A percentile compares a stretch with the other conserved stretches of the same genome.
phyloP scores from a whole-genome alignment of 1,139 yeast genomes.

The Candida albicans region DNA sequence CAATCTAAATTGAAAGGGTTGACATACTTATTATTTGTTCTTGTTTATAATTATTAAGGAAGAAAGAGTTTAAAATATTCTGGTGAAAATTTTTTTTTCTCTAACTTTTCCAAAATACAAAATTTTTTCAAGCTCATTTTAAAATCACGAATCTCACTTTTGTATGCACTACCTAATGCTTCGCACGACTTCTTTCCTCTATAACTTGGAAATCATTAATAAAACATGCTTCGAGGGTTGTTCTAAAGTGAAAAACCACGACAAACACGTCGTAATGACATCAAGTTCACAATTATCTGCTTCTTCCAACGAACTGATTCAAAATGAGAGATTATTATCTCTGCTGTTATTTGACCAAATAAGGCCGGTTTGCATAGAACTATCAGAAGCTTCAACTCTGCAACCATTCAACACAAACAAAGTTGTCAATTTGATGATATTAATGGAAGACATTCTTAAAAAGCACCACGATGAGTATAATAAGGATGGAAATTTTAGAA shows the following conservation, averaged over 20 bases:
- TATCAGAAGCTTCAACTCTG: constrained; percentile 23
- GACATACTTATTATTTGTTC: not conserved
- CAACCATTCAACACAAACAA: constrained; percentile 16
- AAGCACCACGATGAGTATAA: constrained; percentile 18
- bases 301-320: not conserved
- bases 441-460: constrained; percentile 16
- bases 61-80: not conserved
- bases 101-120: not conserved
- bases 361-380: constrained; percentile 36
- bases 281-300: not conserved
- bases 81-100: constrained; percentile 2
- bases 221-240: no score
- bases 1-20: not conserved
- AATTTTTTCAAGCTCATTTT: not conserved
- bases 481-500: constrained; percentile 9
- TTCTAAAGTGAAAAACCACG: no score
- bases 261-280: not conserved
- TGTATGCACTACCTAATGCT: no score
- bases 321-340: constrained; percentile 21
- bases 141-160: not conserved
- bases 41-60: not conserved
- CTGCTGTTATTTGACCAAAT: constrained; percentile 30
- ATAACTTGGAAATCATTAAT: not conserved
- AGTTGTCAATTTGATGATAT: constrained; percentile 11
- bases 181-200: not conserved